These are phyloP conservation scores for Crithidia fasciculata DNA, from an alignment of 208 protist species.

Conservation along the genomic window DNA sequence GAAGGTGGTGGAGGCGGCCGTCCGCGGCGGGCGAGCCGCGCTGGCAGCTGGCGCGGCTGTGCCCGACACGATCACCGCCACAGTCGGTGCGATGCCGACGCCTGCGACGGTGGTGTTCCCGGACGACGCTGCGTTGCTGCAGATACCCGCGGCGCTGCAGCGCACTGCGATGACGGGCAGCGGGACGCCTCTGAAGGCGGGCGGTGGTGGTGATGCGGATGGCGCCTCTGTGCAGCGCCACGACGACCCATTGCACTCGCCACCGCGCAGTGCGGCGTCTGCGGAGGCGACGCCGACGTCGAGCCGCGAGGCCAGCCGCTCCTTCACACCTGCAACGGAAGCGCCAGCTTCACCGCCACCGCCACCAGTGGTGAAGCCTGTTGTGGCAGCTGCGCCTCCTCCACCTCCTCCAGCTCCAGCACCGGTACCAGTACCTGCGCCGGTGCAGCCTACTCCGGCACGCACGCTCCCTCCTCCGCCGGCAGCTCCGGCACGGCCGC, in stretches of 20 bases:
- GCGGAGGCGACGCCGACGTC: neutral
- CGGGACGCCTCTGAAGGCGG: neutral
- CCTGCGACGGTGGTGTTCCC: neutral
- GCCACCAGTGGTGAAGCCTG: neutral
- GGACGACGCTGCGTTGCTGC: neutral
- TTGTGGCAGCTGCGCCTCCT: neutral
- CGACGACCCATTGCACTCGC: conserved; percentile 16
- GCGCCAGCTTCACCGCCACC: neutral
- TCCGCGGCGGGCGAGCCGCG: conserved; percentile 21
- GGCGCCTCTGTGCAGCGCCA: conserved; percentile 1
- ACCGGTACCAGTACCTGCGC: neutral
- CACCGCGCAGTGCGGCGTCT: neutral
- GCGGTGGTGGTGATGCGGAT: neutral
- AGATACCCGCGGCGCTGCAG: neutral
- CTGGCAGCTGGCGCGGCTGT: neutral
- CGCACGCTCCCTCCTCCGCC: neutral
- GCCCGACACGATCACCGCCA: neutral
- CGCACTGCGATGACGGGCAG: neutral
- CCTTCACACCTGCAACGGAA: neutral
- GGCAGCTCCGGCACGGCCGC: neutral
- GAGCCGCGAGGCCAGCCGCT: neutral
- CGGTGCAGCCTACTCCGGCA: neutral
- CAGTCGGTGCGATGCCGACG: neutral
- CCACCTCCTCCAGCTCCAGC: neutral
- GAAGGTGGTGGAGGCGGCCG: conserved; percentile 47